phyloP scores from a whole-genome alignment of 1,284 basidiomycete species.

The Rhodotorula glutinis region DNA sequence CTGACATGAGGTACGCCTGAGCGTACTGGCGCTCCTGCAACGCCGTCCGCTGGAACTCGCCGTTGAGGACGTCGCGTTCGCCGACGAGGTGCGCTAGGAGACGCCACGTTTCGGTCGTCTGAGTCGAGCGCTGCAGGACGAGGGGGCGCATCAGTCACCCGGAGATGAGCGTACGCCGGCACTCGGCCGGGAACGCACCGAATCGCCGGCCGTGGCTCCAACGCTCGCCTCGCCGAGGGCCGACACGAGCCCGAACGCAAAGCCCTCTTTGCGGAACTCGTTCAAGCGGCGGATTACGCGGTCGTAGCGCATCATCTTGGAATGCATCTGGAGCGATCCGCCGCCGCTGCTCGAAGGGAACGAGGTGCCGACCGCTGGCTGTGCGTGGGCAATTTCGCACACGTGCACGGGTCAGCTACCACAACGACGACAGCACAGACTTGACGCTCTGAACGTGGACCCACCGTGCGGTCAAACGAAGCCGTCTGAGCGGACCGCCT shows the following conservation, averaged over 20 bases:
- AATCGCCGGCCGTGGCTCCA: constrained; percentile 19
- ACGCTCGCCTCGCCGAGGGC: constrained; percentile 59
- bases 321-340: constrained; percentile 56
- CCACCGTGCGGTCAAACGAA: constrained; percentile 27
- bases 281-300: constrained; percentile 72
- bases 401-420: too few relatives aligned
- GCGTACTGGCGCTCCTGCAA: constrained; percentile 53
- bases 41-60: constrained; percentile 45
- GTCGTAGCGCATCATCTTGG: constrained; percentile 94
- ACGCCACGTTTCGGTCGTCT: constrained; percentile 51
- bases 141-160: too few relatives aligned
- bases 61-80: constrained; percentile 52
- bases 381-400: background rate
- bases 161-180: too few relatives aligned
- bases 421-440: too few relatives aligned
- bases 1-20: constrained; percentile 49
- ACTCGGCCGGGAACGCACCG: constrained; percentile 16
- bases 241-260: constrained; percentile 70
- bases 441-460: too few relatives aligned
- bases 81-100: constrained; percentile 52
- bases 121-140: constrained; percentile 37
- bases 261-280: constrained; percentile 64
- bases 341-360: background rate
- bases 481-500: constrained; percentile 20
- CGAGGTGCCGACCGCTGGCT: background rate